Conservation (phyloP, 768 basidiomycete genomes). For the Russula sp. region DNA sequence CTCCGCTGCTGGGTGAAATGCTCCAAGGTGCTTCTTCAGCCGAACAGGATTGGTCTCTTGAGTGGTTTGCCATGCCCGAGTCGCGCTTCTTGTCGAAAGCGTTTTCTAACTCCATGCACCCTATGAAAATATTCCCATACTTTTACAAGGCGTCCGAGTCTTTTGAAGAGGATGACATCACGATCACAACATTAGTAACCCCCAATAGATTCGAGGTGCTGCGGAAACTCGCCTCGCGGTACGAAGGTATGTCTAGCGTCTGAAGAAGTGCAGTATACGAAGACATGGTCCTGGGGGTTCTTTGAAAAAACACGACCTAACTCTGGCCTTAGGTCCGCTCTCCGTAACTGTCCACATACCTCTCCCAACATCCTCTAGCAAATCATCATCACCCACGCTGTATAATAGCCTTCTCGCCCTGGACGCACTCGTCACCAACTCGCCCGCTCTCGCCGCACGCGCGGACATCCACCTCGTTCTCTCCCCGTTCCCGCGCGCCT, state of each 20-base stretch:
- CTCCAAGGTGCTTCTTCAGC: neutral
- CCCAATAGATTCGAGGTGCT: conserved; percentile 72
- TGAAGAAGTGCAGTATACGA: neutral
- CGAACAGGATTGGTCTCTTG: conserved; percentile 10
- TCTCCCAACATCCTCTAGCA: conserved; percentile 38
- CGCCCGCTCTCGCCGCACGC: conserved; percentile 54
- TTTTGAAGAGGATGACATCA: conserved; percentile 63
- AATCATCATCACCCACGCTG: conserved; percentile 28
- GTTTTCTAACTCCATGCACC: conserved; percentile 62
- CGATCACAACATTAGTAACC: conserved; percentile 81
- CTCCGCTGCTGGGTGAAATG: neutral
- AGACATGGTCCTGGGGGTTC: neutral
- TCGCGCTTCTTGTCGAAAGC: conserved; percentile 54
- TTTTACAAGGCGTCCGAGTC: conserved; percentile 62
- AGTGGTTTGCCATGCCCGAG: conserved; percentile 18
- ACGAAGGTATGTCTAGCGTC: conserved; percentile 49
- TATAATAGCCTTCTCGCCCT: conserved; percentile 53
- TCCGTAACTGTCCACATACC: conserved; percentile 78
- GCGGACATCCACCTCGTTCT: conserved; percentile 86
- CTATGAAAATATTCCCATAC: conserved; percentile 73
- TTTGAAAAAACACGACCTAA: neutral
- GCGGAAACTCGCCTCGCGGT: conserved; percentile 63
- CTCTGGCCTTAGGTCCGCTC: conserved; percentile 57
- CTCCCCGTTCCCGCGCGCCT: conserved; percentile 51
- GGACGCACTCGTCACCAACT: conserved; percentile 60